phyloP scores from a whole-genome alignment of 768 basidiomycete species.

The Naganishia vaughanmartiniae region DNA sequence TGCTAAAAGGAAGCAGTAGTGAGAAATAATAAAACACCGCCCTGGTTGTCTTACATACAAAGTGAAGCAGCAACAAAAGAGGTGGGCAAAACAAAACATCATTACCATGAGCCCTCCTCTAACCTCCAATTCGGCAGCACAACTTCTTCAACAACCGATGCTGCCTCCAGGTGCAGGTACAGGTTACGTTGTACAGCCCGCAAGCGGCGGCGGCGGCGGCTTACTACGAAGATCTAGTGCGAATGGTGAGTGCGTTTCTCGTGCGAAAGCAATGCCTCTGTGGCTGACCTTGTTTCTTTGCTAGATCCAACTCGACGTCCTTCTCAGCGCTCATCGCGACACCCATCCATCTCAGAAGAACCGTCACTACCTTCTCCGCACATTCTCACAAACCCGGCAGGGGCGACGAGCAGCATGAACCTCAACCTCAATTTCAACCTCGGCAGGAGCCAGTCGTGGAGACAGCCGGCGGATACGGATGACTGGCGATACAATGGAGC shows the following conservation, averaged over 20 bases:
- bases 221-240: background rate
- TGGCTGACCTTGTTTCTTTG: too few relatives aligned
- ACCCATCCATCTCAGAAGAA: conserved; percentile 25
- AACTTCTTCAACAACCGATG: background rate
- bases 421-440: background rate
- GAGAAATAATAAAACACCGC: background rate
- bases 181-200: background rate
- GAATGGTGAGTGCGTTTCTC: background rate
- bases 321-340: background rate
- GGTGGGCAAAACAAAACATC: too few relatives aligned
- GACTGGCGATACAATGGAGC: conserved; percentile 1
- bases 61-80: too few relatives aligned
- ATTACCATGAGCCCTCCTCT: background rate
- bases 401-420: background rate
- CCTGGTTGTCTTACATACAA: too few relatives aligned
- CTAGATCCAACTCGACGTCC: background rate
- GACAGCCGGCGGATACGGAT: background rate
- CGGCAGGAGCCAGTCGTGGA: conserved; percentile 1
- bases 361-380: background rate
- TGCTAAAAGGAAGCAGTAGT: too few relatives aligned
- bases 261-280: too few relatives aligned
- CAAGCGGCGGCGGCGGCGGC: background rate
- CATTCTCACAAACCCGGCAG: background rate
- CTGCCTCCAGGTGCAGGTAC: conserved; percentile 12
- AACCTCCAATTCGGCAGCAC: conserved; percentile 3